A percentile compares a stretch with the other conserved stretches of the same genome.
Conservation (phyloP, 2,329 filamentous ascomycete genomes). For the Bipolaris oryzae region DNA sequence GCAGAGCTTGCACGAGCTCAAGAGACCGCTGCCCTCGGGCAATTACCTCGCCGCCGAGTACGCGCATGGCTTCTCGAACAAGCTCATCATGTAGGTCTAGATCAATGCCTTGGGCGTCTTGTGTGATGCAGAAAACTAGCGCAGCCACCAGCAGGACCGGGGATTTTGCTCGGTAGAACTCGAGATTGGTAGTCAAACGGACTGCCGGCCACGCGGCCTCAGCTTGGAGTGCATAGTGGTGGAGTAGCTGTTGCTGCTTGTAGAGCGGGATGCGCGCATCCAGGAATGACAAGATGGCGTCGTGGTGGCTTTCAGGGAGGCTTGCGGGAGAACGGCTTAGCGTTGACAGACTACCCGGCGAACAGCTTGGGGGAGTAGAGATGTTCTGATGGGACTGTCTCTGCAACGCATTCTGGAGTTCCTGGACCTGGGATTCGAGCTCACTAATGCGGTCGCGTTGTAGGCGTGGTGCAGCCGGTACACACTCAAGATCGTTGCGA, state of each 20-base stretch:
- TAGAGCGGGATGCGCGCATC: conserved; percentile 26
- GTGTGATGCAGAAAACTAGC: conserved; percentile 27
- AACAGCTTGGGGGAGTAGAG: conserved; percentile 24
- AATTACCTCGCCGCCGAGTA: conserved; percentile 32
- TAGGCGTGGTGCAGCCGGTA: conserved; percentile 33
- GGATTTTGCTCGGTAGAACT: conserved; percentile 28
- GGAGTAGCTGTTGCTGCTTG: conserved; percentile 30
- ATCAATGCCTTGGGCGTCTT: conserved; percentile 26
- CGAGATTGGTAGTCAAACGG: conserved; percentile 17
- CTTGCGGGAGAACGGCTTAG: conserved; percentile 12
- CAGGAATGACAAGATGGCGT: conserved; percentile 27
- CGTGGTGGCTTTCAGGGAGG: conserved; percentile 20
- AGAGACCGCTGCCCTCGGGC: conserved; percentile 32
- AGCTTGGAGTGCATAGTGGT: conserved; percentile 21
- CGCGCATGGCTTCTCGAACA: conserved; percentile 28
- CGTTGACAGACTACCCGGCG: conserved; percentile 17
- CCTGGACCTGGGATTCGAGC: conserved; percentile 33
- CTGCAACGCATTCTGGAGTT: conserved; percentile 26
- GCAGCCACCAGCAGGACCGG: conserved; percentile 32
- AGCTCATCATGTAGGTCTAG: conserved; percentile 35
- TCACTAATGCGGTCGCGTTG: conserved; percentile 37
- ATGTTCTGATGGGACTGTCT: conserved; percentile 16
- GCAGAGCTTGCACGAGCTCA: conserved; percentile 37
- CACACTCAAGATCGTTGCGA: conserved; percentile 31
- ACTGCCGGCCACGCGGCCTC: conserved; percentile 31